Evolutionary conservation across 1,139 yeast species (phyloP).

Genomic region (Sugiyamaella paludigena): DNA sequence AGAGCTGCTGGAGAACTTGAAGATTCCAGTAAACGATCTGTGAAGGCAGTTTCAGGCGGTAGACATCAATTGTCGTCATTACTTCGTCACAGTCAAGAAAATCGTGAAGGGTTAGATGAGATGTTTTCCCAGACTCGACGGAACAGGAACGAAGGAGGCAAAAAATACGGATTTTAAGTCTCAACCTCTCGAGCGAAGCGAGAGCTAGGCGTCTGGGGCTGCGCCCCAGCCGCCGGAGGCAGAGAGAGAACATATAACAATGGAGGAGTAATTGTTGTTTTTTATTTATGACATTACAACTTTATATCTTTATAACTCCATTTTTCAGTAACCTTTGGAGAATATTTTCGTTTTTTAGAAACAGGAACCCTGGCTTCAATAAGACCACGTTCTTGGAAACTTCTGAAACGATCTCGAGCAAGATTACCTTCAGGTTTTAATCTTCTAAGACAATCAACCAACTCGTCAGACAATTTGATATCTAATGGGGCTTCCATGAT

Average conservation of each 20-base stretch:
- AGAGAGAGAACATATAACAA: too few species aligned
- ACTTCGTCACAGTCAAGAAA: constrained; percentile 32
- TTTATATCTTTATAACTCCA: constrained; percentile 91
- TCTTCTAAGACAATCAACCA: constrained; percentile 78
- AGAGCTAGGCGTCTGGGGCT: too few species aligned
- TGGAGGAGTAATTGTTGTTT: too few species aligned
- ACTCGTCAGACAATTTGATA: constrained; percentile 84
- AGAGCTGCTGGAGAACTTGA: constrained; percentile 26
- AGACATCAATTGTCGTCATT: constrained; percentile 33
- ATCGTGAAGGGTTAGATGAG: constrained; percentile 34
- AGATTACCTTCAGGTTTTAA: constrained; percentile 90
- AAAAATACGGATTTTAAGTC: constrained; percentile 32
- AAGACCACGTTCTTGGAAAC: constrained; percentile 78
- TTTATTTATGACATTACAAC: constrained; percentile 31
- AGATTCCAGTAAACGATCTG: constrained; percentile 27
- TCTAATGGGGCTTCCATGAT: constrained; percentile 68
- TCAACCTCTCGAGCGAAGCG: too few species aligned
- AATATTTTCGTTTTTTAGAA: constrained; percentile 59
- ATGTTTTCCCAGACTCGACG: constrained; percentile 26
- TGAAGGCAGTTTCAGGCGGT: constrained; percentile 32
- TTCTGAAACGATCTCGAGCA: constrained; percentile 76
- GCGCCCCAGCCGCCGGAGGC: too few species aligned
- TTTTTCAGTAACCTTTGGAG: constrained; percentile 78
- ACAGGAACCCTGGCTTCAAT: constrained; percentile 80
- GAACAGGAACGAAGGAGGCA: constrained; percentile 27